Percentiles rank a stretch among this genome's conserved stretches.
These are phyloP conservation scores for Casuarina cunninghamiana DNA, from an alignment of 306 rosid species.

Conservation along the genomic window DNA sequence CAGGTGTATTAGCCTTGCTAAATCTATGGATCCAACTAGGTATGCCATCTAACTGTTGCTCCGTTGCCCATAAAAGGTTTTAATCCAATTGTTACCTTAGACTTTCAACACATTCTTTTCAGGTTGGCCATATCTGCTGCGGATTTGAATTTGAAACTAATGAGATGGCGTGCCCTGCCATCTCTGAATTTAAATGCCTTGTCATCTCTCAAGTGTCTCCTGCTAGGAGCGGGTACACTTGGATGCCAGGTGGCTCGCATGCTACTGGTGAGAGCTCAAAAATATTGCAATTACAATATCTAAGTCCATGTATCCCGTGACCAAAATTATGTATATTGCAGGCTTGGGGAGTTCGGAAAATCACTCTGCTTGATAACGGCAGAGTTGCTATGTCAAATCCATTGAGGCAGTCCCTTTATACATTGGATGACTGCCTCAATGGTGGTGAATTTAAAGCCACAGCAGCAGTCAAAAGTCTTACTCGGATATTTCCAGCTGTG, in stretches of 20 bases:
- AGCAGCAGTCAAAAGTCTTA: constrained; percentile 85
- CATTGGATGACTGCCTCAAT: constrained; percentile 83
- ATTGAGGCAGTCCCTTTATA: constrained; percentile 94
- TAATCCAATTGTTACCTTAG: constrained; percentile 23
- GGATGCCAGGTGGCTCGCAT: constrained; percentile 99
- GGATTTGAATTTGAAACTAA: constrained; percentile 94
- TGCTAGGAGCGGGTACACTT: constrained; percentile 96
- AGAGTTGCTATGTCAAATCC: constrained; percentile 98
- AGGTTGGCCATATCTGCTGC: constrained; percentile 98
- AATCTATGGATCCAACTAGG: constrained; percentile 97
- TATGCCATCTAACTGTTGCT: constrained; percentile 19
- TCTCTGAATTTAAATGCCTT: constrained; percentile 64
- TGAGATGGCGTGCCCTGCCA: constrained; percentile 99
- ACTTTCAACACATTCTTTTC: constrained; percentile 24
- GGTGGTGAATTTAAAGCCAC: constrained; percentile 85
- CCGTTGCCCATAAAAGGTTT: constrained; percentile 2
- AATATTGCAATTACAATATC: constrained; percentile 11
- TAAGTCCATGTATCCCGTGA: constrained; percentile 19
- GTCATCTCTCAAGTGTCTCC: constrained; percentile 88
- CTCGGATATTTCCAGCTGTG: constrained; percentile 89
- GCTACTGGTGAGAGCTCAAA: constrained; percentile 82
- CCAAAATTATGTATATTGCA: constrained; percentile 33
- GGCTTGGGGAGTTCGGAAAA: constrained; percentile 98
- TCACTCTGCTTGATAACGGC: constrained; percentile 87
- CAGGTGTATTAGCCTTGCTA: constrained; percentile 82